These are phyloP conservation scores for Dactylellina sp. DNA, from an alignment of 2,329 filamentous ascomycete species.

Conservation along the genomic window DNA sequence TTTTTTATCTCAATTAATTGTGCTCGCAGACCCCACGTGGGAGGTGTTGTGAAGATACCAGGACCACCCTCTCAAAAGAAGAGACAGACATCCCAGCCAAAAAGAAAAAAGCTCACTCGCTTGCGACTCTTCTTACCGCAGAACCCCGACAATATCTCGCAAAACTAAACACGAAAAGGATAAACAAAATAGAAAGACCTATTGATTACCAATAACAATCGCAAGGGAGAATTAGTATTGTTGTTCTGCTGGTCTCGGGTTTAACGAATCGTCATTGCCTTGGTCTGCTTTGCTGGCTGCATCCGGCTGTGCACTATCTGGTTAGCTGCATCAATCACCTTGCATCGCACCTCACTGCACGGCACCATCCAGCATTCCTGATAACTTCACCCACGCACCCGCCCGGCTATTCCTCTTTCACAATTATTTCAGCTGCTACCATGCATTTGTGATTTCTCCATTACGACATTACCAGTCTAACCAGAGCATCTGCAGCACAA, in stretches of 20 bases:
- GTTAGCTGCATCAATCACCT: no score
- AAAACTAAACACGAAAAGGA: neutral
- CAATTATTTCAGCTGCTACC: constrained; percentile 26
- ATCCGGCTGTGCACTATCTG: constrained; percentile 19
- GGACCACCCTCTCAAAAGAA: constrained; percentile 27
- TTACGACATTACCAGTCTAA: constrained; percentile 36
- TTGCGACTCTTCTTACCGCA: constrained; percentile 15
- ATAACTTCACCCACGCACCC: neutral
- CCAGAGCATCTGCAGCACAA: constrained; percentile 22
- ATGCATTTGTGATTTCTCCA: constrained; percentile 40
- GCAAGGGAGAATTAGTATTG: no score
- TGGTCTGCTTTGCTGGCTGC: constrained; percentile 27
- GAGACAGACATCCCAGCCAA: constrained; percentile 45
- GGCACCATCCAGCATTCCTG: constrained; percentile 20
- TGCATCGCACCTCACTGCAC: neutral
- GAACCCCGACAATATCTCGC: no score
- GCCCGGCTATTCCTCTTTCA: constrained; percentile 3
- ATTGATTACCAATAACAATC: neutral
- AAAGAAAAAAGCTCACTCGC: constrained; percentile 29
- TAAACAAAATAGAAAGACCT: neutral
- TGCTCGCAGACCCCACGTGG: constrained; percentile 40
- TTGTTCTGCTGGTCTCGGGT: constrained; percentile 8
- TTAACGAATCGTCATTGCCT: neutral
- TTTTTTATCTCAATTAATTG: constrained; percentile 21
- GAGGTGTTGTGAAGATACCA: constrained; percentile 9